phyloP scores from a whole-genome alignment of 2,329 filamentous ascomycete species.

The Paracoccidioides lutzii region DNA sequence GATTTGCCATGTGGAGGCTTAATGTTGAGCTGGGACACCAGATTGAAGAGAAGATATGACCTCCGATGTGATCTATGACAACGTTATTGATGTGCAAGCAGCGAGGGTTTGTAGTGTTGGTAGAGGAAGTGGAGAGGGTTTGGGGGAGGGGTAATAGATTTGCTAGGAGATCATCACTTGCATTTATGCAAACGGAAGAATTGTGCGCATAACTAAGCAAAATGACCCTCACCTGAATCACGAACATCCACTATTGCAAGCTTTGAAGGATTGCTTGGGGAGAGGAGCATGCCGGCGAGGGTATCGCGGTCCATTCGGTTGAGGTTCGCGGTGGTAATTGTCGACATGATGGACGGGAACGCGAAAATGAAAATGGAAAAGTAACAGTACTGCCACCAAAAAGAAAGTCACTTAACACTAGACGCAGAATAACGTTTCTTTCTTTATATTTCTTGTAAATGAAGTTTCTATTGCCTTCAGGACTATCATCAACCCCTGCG shows the following conservation, averaged over 20 bases:
- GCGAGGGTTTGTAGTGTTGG: background rate
- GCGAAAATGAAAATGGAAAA: background rate
- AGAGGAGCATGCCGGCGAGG: conserved; percentile 54
- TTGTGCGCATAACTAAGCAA: background rate
- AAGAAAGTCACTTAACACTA: background rate
- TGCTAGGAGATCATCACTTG: background rate
- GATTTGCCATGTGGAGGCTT: conserved; percentile 64
- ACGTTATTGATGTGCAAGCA: background rate
- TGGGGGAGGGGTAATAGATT: background rate
- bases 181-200: background rate
- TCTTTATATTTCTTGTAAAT: no score
- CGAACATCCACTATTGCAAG: conserved; percentile 78
- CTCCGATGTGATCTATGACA: conserved; percentile 65
- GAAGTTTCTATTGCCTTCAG: no score
- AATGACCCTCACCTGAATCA: conserved; percentile 51
- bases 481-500: no score
- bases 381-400: background rate
- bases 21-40: conserved; percentile 64
- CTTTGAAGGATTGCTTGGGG: conserved; percentile 33
- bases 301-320: conserved; percentile 54
- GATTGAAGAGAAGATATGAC: conserved; percentile 66
- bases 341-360: conserved; percentile 31
- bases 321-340: conserved; percentile 49
- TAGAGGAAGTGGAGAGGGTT: background rate
- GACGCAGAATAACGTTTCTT: no score